Evolutionary conservation across 176 grass and related monocot genomes (phyloP), one percentile per base, ranked within the genome.

Genomic region (Urochloa ruziziensis): DNA sequence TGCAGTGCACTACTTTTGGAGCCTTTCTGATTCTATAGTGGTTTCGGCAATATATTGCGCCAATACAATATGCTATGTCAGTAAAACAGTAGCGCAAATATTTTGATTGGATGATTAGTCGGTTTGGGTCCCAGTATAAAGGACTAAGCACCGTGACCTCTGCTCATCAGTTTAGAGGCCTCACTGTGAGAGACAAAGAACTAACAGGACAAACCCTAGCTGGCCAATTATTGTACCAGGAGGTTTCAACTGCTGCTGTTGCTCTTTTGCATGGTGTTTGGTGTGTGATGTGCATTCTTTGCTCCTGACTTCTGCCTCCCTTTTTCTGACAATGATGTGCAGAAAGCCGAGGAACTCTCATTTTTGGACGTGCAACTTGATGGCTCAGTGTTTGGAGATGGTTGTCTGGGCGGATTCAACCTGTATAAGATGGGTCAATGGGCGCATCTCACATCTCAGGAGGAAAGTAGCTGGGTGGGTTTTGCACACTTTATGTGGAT

Each of bases 331-430:
- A 82, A 77, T 65, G 57, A 90, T 73, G 47, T 48, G 56, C 39
- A 49, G 56, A 78, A 82, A 73, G 29, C 9, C 57, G 7, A 69
- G 33, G 57, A 69, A 29, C 63, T 8, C 69, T 83, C 25, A 11
- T 71, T 71, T 32, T 33, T 72, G 72, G 57, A 33, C 36, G 30
- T 75, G 63, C 62, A 77, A 82, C 63, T 48, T 81, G 88, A 85
- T 85, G 27, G 77, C 62, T 85, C 82, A 77, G 52, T 85, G 88
- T 71, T 77, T 77, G 83, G 83, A 56, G 40, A 75, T 77, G 70
- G 58, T 81, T 85, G n/a, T 28, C 29, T 77, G 56, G 71, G 53
- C 63, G 28, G 62, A 34, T 23, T 43, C 32, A 62, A 13, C 35
- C 74, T 36, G 13, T 81, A 23, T 19, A 86, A 48, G 77, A 17